A percentile compares a stretch with the other conserved stretches of the same genome.
These are phyloP conservation scores for Metschnikowia continentalis DNA, from an alignment of 805 yeast genomes.

Conservation along the genomic window DNA sequence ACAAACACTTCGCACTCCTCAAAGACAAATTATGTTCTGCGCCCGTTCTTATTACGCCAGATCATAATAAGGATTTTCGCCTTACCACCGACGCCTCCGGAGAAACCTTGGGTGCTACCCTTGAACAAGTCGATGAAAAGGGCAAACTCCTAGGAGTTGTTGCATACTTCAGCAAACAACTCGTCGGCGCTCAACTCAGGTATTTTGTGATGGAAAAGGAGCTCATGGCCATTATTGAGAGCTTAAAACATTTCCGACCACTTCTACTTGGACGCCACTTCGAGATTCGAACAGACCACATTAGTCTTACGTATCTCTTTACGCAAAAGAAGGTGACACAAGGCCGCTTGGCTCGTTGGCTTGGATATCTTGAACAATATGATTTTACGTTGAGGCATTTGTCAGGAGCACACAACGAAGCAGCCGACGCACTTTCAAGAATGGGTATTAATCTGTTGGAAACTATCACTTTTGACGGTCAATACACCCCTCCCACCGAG, in stretches of 20 bases:
- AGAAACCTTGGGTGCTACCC: no score
- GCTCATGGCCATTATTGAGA: constrained; percentile 5
- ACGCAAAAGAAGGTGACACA: neutral
- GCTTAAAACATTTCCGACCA: constrained; percentile 4
- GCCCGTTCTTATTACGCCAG: no score
- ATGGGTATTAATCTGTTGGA: neutral
- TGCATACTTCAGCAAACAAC: no score
- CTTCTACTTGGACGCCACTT: constrained; percentile 2
- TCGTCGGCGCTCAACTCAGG: neutral
- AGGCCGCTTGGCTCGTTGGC: constrained; percentile 1
- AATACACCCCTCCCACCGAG: neutral
- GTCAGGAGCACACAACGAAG: neutral
- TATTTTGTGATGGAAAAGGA: constrained; percentile 4
- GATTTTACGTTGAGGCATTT: neutral
- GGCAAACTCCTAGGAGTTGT: no score
- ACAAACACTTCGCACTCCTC: no score
- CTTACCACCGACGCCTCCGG: no score
- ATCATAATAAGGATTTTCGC: no score
- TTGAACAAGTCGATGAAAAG: no score
- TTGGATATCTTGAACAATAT: neutral
- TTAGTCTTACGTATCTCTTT: neutral
- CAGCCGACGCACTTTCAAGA: constrained; percentile 2
- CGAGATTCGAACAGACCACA: constrained; percentile 2
- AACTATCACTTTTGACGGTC: neutral
- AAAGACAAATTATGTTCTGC: no score